Conservation (phyloP, 768 basidiomycete species). For the Candolleomyces eurysporus region DNA sequence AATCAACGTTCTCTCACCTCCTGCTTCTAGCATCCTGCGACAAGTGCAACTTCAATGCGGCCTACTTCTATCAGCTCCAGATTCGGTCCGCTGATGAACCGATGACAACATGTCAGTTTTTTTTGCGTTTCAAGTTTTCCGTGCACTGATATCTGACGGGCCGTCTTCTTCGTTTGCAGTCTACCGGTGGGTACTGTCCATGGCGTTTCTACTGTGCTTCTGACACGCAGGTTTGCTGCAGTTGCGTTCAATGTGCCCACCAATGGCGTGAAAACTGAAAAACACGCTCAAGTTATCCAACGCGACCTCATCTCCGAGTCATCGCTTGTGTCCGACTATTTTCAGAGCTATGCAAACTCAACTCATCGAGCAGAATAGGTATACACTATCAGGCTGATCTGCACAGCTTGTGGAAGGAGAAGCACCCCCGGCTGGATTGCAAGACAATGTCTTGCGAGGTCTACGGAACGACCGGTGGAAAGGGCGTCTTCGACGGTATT, state of each 20-base stretch:
- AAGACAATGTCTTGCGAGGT: too few species aligned
- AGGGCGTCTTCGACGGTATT: too few species aligned
- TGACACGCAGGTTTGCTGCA: slow-evolving; percentile 21
- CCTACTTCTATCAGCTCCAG: slow-evolving; percentile 95
- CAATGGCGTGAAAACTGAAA: slow-evolving; percentile 68
- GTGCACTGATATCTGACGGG: background rate
- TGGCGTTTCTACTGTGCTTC: background rate
- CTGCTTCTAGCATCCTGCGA: slow-evolving; percentile 47
- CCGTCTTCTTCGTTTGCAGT: slow-evolving; percentile 33
- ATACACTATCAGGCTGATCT: too few species aligned
- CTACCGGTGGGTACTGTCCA: slow-evolving; percentile 47
- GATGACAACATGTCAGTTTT: slow-evolving; percentile 68
- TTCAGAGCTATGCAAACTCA: too few species aligned
- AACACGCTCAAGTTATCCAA: background rate
- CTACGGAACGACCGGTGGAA: too few species aligned
- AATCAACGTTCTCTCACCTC: background rate
- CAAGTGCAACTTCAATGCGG: slow-evolving; percentile 82
- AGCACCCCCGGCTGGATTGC: too few species aligned
- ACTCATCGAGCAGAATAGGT: too few species aligned
- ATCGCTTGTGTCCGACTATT: background rate
- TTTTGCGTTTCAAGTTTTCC: background rate
- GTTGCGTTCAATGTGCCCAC: slow-evolving; percentile 61
- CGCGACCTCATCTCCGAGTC: background rate
- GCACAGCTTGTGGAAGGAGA: too few species aligned
- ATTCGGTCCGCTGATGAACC: slow-evolving; percentile 93